phyloP scores from a whole-genome alignment of 805 yeast species.

The Candida sakaeoensis region DNA sequence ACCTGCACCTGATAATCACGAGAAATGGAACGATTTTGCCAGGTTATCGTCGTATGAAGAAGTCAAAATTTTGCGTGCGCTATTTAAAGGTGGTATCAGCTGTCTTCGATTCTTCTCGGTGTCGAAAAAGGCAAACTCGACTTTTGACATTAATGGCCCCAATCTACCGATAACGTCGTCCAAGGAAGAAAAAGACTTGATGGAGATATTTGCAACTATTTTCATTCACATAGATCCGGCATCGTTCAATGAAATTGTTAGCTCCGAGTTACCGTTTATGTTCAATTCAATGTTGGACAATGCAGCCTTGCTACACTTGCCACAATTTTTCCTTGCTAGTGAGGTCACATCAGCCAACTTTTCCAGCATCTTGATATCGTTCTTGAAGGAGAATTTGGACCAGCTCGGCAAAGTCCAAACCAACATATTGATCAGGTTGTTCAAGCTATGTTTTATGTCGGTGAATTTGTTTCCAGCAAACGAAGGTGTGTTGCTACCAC shows the following conservation, averaged over 20 bases:
- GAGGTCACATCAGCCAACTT: conserved; percentile 93
- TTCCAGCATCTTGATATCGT: conserved; percentile 76
- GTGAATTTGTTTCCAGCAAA: conserved; percentile 89
- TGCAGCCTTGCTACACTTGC: conserved; percentile 82
- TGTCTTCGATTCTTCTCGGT: conserved; percentile 75
- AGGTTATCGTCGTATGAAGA: conserved; percentile 83
- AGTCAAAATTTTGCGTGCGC: conserved; percentile 64
- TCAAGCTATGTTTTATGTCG: conserved; percentile 93
- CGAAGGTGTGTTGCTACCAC: conserved; percentile 85
- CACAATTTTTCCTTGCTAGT: conserved; percentile 90
- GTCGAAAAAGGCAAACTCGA: conserved; percentile 29
- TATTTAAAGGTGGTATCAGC: conserved; percentile 79
- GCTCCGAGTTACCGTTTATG: conserved; percentile 71
- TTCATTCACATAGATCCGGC: conserved; percentile 94
- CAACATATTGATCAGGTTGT: conserved; percentile 76
- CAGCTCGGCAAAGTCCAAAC: conserved; percentile 82
- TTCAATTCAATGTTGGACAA: conserved; percentile 78
- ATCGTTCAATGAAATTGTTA: conserved; percentile 88
- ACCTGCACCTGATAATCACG: conserved; percentile 48
- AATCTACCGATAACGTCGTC: conserved; percentile 81
- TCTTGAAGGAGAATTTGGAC: conserved; percentile 66
- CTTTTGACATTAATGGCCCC: conserved; percentile 72
- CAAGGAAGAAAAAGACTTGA: conserved; percentile 89
- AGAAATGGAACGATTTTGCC: conserved; percentile 80
- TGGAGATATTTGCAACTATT: conserved; percentile 93